phyloP scores from a whole-genome alignment of 129 eudicot genomes.

The Helichrysum umbraculigerum region DNA sequence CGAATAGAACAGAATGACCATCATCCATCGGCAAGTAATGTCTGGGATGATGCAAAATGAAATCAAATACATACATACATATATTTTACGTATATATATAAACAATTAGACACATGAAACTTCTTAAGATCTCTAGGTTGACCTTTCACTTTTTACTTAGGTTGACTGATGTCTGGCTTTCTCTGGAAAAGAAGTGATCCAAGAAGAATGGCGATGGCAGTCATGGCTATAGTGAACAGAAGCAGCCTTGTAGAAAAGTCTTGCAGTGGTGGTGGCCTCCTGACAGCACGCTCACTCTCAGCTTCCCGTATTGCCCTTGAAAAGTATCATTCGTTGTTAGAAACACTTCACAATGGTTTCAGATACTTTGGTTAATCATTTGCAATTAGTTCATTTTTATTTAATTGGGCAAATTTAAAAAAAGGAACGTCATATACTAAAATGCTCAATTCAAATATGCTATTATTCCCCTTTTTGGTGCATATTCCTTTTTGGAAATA shows the following conservation, averaged over 20 bases:
- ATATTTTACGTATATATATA: conserved; percentile 1
- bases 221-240: conserved; percentile 31
- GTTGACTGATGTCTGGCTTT: conserved; percentile 47
- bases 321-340: conserved; percentile 12
- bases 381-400: background rate
- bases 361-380: background rate
- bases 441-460: too few relatives aligned
- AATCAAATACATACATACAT: conserved; percentile 2
- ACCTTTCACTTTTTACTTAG: conserved; percentile 34
- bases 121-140: conserved; percentile 3
- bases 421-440: too few relatives aligned
- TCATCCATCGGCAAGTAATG: background rate
- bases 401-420: background rate
- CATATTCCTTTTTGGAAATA: too few relatives aligned
- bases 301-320: conserved; percentile 47
- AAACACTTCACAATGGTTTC: background rate
- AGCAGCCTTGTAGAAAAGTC: conserved; percentile 24
- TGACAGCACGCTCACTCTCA: conserved; percentile 50
- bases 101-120: conserved; percentile 24
- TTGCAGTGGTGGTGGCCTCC: conserved; percentile 56
- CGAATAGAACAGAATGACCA: conserved; percentile 9
- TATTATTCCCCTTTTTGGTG: too few relatives aligned
- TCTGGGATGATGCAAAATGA: conserved; percentile 26
- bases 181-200: conserved; percentile 82
- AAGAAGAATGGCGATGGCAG: conserved; percentile 49